Base-by-base conservation (phyloP, 768 basidiomycete genomes). In the Agrocybe pediades region DNA sequence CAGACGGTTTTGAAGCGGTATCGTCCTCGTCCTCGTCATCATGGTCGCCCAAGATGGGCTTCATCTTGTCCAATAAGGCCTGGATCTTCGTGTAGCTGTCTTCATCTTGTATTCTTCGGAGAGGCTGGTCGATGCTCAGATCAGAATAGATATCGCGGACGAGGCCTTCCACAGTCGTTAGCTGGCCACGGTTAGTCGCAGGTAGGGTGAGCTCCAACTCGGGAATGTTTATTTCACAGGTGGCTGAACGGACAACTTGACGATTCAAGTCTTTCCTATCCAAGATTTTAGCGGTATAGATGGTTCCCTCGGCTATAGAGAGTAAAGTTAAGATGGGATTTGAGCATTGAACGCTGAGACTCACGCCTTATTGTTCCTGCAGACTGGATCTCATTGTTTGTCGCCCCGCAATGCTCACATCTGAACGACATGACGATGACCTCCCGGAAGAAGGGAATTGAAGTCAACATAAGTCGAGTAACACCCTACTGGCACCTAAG, bases 131-230 rank as follows among this genome's bases (percentile, higher is more conserved):
- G 53, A 79, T 72, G 55, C 77, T 77, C 36, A 98, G 81, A 73
- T 98, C 96, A 0, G 86, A 71, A 25, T 90, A 74, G 40, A 94
- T 85, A 59, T 96, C 87, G 23, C 87, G 81, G 26, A 99, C 71
- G 58, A 98, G 82, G 30, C 97, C 96, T 69, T 99, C 97, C 44
- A 98, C 82, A 2, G 94, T 99, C n/a, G 96, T 98, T 11, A 99
- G 83, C 65, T 97, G 94, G 9, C 96, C 96, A 15, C 92, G 84
- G 6, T 75, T 75, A 9, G 85, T 83, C 0, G 90, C 77, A 0
- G 97, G 97, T 25, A 99, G 90, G 2, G 93, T 96, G 56, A 99
- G 80, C 60, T 94, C 86, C 61, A 89, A 83, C 67, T 98, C 94
- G 17, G 93, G 92, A 52, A 99, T 87, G 41, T 75, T 65, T 62